Base-by-base conservation (phyloP, 2,329 filamentous ascomycete genomes). In the Mariannaea elegans region DNA sequence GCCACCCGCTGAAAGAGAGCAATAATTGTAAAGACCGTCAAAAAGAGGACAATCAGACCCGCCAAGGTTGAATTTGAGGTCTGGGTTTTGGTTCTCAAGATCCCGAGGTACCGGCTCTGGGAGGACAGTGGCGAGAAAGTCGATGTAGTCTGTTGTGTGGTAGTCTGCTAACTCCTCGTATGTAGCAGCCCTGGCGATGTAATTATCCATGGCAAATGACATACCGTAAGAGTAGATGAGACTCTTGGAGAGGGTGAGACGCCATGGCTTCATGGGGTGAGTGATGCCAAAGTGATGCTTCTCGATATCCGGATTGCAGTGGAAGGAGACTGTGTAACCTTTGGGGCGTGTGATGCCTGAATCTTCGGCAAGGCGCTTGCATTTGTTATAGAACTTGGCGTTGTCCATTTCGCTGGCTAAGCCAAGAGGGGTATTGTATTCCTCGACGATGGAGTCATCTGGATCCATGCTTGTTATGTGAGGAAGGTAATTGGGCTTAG, bases 181-280 rank as follows among this genome's bases (percentile, higher is more conserved):
- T 3, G 90, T 94, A 27, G 95, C 95, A 12, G 90, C 86, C 23
- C 94, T 87, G 21, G 94, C 87, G 50, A 93, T 85, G 77, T 96
- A 97, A 65, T 94, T 90, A 77, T 98, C 93, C 95, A 99, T 98
- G 63, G 93, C 93, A 71, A 94, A 91, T 70, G 96, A 93, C 85
- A 99, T 92, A 66, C 95, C 95, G 76, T 98, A 98, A 1, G 93
- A 91, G 73, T 96, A 90, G 64, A 99, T 93, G 45, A 99, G 86
- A 71, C 95, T 93, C 76, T 99, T 98, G 56, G 95, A 96, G 55
- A 99, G 84, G 14, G 94, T 97, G 65, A 99, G 81, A 32, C 95
- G 92, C 94, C 95, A 98, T 59, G 95, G 95, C 77, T 99, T 99
- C 95, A 99, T 99, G 18, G 95, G 95, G 81, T 99, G 95, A 9